A percentile compares a stretch with the other conserved stretches of the same genome.
These are phyloP conservation scores for Parsonsia alboflavescens DNA, from an alignment of 257 asterid species.

Conservation along the genomic window DNA sequence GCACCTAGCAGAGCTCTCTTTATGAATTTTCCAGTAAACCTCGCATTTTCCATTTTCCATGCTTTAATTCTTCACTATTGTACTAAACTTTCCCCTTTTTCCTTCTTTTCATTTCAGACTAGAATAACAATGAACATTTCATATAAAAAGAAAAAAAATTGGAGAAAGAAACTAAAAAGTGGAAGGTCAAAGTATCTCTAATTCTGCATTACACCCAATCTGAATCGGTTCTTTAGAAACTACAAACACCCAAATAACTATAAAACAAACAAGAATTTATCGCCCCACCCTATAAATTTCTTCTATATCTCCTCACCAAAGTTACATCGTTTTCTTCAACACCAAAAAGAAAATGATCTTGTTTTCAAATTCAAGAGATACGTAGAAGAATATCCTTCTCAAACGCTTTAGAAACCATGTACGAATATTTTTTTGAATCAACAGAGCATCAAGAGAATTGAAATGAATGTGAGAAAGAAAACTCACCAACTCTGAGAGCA, in stretches of 20 bases:
- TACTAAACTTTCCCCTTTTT: not conserved
- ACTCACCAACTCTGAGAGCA: conserved; percentile 50
- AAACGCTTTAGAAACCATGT: not conserved
- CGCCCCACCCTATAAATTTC: not conserved
- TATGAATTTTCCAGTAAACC: not conserved
- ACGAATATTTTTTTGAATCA: not conserved
- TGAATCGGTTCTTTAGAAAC: not conserved
- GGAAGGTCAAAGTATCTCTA: not conserved
- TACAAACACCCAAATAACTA: not conserved
- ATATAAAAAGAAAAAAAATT: too few relatives aligned
- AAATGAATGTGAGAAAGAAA: not conserved
- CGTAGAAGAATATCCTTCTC: not conserved
- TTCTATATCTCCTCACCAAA: not conserved
- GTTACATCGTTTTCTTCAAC: not conserved
- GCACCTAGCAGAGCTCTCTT: not conserved
- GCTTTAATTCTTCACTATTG: not conserved
- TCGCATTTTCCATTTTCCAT: not conserved
- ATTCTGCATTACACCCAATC: not conserved
- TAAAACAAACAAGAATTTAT: not conserved
- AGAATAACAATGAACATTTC: not conserved
- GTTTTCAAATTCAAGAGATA: not conserved
- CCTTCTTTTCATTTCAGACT: not conserved
- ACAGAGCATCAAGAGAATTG: not conserved
- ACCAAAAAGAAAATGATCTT: too few relatives aligned
- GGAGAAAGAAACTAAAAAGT: not conserved